Evolutionary conservation across 306 rosid species (phyloP), one percentile per base, ranked within the genome.

Genomic region (Sicyos baderoa): DNA sequence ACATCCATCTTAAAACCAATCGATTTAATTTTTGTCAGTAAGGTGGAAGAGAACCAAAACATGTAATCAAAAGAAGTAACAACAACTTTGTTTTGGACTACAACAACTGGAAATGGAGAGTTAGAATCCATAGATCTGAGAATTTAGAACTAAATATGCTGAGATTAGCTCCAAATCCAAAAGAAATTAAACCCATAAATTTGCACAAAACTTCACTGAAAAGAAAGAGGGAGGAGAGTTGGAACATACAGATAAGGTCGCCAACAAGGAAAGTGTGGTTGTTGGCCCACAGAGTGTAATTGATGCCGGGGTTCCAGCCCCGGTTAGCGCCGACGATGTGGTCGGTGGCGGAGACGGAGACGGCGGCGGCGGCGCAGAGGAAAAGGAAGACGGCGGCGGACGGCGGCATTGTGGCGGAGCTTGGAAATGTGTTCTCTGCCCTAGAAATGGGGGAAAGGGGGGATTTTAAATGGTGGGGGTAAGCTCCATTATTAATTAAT

Each of bases 311-410:
- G 73, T 91, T 91, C 96, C 97, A 91, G 61, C 97, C 97, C 27
- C 87, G 92, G 70, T 91, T 91, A 19, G 97, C 94, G 27, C 97
- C 96, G 1, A 91, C 96, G 70, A 91, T 91, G 78, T 91, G 97
- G 79, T 91, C 91, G 0, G 97, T 91, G 54, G 87, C 88, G 32
- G 75, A 19, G 55, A 60, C 74, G 2, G 83, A 78, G 54, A 79
- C 54, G 68, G 79, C 3, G 54, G 81, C 18, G 44, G 76, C 72
- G 32, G 76, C 72, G 32, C 55, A 75, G 70, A 76, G 3, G 76
- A 85, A 79, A 1, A 81, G 62, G 67, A 74, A 16, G 37, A 59
- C 37, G 60, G 18, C 21, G 19, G 10, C 7, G 69, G 40, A 82
- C 53, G 9, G 68, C 21, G 19, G 25, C 78, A 55, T 79, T 58